Conservation (phyloP, 192 early-diverging fungal genomes). For the Coemansia sp. region DNA sequence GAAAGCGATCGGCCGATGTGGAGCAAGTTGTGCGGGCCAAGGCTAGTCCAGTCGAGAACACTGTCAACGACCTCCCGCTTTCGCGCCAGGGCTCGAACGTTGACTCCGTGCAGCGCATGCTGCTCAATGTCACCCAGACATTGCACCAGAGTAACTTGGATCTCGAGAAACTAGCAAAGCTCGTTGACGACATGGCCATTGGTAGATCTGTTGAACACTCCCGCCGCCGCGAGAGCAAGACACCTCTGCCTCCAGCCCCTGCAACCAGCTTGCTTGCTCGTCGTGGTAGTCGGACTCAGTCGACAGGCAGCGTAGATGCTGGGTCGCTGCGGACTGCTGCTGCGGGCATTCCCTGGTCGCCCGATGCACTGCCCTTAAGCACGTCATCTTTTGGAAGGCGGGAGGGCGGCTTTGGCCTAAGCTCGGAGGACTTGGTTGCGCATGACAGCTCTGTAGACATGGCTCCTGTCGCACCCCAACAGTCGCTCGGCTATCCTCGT, state of each 20-base stretch:
- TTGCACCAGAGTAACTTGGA: slow-evolving; percentile 51
- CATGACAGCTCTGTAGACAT: neutral
- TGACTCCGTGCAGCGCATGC: slow-evolving; percentile 54
- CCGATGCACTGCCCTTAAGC: slow-evolving; percentile 19
- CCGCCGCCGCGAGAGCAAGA: slow-evolving; percentile 3
- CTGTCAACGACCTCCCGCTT: slow-evolving; percentile 17
- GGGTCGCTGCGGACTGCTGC: slow-evolving; percentile 27
- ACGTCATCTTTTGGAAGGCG: slow-evolving; percentile 13
- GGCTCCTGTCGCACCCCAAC: neutral
- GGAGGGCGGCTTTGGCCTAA: slow-evolving; percentile 38
- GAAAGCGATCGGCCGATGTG: slow-evolving; percentile 21
- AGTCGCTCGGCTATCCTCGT: neutral
- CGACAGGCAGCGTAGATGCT: neutral
- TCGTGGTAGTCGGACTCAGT: neutral
- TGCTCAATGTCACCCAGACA: slow-evolving; percentile 43
- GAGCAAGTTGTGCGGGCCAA: slow-evolving; percentile 30
- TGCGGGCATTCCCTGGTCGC: slow-evolving; percentile 48
- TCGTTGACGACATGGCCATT: slow-evolving; percentile 24
- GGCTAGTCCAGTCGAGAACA: slow-evolving; percentile 18
- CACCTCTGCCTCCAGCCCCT: neutral
- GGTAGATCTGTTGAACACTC: neutral
- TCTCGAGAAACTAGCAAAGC: slow-evolving; percentile 44
- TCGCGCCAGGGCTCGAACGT: slow-evolving; percentile 33
- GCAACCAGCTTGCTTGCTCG: neutral
- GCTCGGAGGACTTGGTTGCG: slow-evolving; percentile 28